A percentile compares a stretch with the other conserved stretches of the same genome.
Evolutionary conservation across 495 filamentous ascomycete species (phyloP).

Genomic region (Aspergillus kassunensis): DNA sequence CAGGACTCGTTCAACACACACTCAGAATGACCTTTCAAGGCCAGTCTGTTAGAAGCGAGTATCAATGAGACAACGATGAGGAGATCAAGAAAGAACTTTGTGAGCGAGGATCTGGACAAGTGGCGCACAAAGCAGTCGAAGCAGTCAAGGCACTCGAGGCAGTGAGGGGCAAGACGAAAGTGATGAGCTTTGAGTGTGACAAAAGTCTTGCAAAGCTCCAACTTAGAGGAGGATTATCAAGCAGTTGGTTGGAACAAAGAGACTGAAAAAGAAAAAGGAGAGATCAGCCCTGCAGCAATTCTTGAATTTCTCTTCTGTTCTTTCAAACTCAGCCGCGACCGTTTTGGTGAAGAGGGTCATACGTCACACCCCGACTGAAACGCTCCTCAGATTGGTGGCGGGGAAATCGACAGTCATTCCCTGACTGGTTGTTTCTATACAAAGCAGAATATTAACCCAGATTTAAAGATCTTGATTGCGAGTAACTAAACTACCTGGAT

Average conservation of each 20-base stretch:
- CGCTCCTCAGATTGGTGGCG: neutral
- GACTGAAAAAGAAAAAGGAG: neutral
- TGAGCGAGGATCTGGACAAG: neutral
- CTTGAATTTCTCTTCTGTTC: conserved; percentile 3
- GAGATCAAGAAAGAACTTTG: conserved; percentile 4
- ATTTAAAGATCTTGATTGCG: no score
- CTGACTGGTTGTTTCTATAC: no score
- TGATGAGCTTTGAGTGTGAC: conserved; percentile 3
- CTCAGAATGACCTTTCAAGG: conserved; percentile 1
- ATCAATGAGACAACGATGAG: neutral
- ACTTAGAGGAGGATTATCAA: neutral
- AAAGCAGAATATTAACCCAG: no score
- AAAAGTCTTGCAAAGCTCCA: neutral
- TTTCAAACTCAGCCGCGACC: conserved; percentile 12
- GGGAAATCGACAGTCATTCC: neutral
- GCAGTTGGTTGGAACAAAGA: neutral
- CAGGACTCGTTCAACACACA: conserved; percentile 5
- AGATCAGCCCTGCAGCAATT: conserved; percentile 8
- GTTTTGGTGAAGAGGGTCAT: conserved; percentile 2
- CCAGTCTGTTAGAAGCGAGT: neutral
- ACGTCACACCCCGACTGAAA: conserved; percentile 7
- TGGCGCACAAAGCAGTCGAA: neutral
- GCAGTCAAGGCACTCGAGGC: conserved; percentile 6
- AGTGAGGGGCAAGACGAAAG: conserved; percentile 9
- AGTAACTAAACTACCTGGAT: neutral